phyloP scores from a whole-genome alignment of 208 protist species.

The Naegleria fowleri region DNA sequence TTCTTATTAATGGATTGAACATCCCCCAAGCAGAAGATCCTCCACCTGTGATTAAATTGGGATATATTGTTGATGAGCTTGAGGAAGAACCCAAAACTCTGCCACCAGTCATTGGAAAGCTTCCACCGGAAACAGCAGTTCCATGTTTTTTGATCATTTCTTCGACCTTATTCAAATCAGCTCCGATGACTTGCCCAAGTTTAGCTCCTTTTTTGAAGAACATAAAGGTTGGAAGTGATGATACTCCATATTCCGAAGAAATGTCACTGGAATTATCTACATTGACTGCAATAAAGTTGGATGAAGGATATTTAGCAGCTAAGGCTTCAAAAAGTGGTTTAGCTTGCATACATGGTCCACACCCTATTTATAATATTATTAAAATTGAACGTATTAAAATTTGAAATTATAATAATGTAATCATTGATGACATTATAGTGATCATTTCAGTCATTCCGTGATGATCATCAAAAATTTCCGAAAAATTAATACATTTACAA shows the following conservation, averaged over 20 bases:
- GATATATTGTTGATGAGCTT: neutral
- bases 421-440: no score
- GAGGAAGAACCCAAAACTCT: neutral
- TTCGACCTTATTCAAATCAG: neutral
- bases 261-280: neutral
- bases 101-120: neutral
- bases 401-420: neutral
- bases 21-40: neutral
- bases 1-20: neutral
- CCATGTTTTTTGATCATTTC: neutral
- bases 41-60: neutral
- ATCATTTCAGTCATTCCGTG: neutral
- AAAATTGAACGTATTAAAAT: neutral
- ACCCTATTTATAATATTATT: neutral
- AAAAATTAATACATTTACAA: no score
- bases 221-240: neutral
- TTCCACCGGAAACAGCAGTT: neutral
- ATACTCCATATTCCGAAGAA: neutral
- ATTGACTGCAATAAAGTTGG: neutral
- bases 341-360: neutral
- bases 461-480: neutral
- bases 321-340: neutral
- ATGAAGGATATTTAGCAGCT: neutral
- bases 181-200: neutral
- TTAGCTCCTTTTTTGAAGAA: neutral